These are phyloP conservation scores for Aspergillus pseudoglaucus DNA, from an alignment of 2,329 filamentous ascomycete genomes.

Conservation along the genomic window DNA sequence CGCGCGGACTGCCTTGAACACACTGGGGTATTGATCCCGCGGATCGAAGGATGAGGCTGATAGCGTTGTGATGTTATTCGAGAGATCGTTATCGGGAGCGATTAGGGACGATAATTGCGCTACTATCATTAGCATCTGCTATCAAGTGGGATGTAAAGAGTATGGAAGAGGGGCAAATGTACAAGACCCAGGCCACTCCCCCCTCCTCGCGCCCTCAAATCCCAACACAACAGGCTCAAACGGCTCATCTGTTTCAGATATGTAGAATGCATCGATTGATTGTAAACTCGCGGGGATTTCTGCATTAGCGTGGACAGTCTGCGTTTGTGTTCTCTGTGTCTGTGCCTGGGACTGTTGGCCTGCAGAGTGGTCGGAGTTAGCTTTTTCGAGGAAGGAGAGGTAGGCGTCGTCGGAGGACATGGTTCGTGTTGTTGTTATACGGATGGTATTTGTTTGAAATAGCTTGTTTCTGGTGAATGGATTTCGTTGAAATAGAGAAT, in stretches of 20 bases:
- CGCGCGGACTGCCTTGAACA: conserved; percentile 46
- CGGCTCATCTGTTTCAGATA: conserved; percentile 77
- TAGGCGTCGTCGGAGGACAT: conserved; percentile 70
- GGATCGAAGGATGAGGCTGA: conserved; percentile 68
- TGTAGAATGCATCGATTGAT: conserved; percentile 59
- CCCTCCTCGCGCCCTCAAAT: conserved; percentile 39
- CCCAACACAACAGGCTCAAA: conserved; percentile 70
- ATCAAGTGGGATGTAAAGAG: background rate
- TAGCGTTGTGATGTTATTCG: conserved; percentile 51
- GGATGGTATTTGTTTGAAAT: conserved; percentile 1
- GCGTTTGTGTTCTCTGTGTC: conserved; percentile 23
- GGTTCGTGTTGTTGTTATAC: conserved; percentile 14
- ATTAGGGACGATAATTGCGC: conserved; percentile 66
- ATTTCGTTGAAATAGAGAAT: conserved; percentile 1
- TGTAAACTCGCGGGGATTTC: conserved; percentile 56
- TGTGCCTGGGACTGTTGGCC: conserved; percentile 16
- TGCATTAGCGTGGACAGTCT: conserved; percentile 42
- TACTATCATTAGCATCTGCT: conserved; percentile 27
- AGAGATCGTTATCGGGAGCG: conserved; percentile 23
- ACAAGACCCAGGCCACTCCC: conserved; percentile 31
- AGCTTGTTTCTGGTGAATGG: background rate
- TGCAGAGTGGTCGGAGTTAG: conserved; percentile 59
- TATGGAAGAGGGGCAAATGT: conserved; percentile 10
- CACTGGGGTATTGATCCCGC: conserved; percentile 56
- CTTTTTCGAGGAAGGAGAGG: conserved; percentile 77